Base-by-base conservation (phyloP, 495 filamentous ascomycete genomes). In the Oleoguttula mirabilis region DNA sequence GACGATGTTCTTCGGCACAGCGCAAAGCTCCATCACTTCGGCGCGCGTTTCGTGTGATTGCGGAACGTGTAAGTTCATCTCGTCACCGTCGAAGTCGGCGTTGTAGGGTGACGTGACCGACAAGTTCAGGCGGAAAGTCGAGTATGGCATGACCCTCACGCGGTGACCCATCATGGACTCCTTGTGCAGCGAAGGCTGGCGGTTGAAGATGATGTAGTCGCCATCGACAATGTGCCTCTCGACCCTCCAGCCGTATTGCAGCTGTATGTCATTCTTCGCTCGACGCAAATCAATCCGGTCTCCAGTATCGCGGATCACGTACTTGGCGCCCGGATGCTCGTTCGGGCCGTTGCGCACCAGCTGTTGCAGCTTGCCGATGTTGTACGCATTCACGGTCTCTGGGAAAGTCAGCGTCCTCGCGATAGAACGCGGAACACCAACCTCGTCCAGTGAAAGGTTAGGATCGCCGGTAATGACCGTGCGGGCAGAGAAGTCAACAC, bases 121-220 rank as follows among this genome's bases (percentile, higher is more conserved):
- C 45, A 99, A 63, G 54, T 99, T 99, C 17, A 99, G 71, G 23
- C 90, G 75, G 69, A 99, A 99, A 1, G 90, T 99, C 2, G 90
- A 99, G 61, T 88, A 99, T 0, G 90, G 90, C 90, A 99, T 94
- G 31, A 99, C 90, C 23, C 79, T 78, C 28, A 99, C 88, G 39
- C 87, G 76, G 66, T 99, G 90, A 63, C 84, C 90, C 90, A 99
- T 99, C 90, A 99, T 99, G 46, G 90, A 96, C 57, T 99, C 90
- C 61, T 99, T 99, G 69, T 99, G 90, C 47, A 99, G 72, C 6
- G 90, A 99, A 0, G 90, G 90, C 57, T 99, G 90, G 62, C 90
- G 90, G 59, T 99, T 99, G 71, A 99, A 99, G 56, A 99, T 83
- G 66, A 99, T 96, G 43, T 80, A 92, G 63, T 99, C 90, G 28